Evolutionary conservation across 352 stramenopile genomes (phyloP).

Genomic region (Phytopythium kandeliae): DNA sequence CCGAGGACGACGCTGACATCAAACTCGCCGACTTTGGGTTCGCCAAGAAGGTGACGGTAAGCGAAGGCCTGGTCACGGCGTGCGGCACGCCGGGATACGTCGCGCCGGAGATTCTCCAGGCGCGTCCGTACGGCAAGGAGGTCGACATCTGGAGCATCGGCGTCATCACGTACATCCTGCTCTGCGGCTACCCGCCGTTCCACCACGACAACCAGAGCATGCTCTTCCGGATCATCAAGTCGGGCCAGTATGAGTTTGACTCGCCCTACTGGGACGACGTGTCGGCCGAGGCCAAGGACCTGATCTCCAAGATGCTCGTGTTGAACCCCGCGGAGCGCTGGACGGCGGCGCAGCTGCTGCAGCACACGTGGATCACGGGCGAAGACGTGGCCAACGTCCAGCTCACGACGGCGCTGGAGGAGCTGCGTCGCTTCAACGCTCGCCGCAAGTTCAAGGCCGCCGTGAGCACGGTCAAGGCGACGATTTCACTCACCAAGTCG

Average conservation of each 20-base stretch:
- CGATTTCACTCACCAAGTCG: constrained; percentile 71
- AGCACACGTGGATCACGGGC: constrained; percentile 89
- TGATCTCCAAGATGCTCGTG: constrained; percentile 89
- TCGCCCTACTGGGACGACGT: constrained; percentile 81
- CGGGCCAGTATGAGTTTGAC: constrained; percentile 66
- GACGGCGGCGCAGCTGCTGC: constrained; percentile 59
- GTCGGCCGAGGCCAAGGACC: constrained; percentile 69
- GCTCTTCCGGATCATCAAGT: constrained; percentile 77
- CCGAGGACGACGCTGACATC: constrained; percentile 73
- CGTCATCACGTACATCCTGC: constrained; percentile 84
- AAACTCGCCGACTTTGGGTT: constrained; percentile 84
- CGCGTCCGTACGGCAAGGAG: constrained; percentile 62
- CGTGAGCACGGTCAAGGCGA: constrained; percentile 86
- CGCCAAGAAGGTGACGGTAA: constrained; percentile 64
- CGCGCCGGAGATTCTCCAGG: constrained; percentile 72
- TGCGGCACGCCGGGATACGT: constrained; percentile 78
- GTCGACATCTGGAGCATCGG: constrained; percentile 91
- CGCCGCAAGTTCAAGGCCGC: constrained; percentile 93
- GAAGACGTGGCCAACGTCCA: constrained; percentile 56
- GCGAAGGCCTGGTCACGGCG: constrained; percentile 50
- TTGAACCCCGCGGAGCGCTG: constrained; percentile 79
- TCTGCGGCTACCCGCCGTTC: constrained; percentile 83
- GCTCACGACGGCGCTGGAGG: constrained; percentile 80
- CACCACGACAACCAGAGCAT: constrained; percentile 89
- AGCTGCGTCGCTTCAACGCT: constrained; percentile 92